These are phyloP conservation scores for Cyberlindnera xishuangbannaensis DNA, from an alignment of 805 yeast species.

Conservation along the genomic window DNA sequence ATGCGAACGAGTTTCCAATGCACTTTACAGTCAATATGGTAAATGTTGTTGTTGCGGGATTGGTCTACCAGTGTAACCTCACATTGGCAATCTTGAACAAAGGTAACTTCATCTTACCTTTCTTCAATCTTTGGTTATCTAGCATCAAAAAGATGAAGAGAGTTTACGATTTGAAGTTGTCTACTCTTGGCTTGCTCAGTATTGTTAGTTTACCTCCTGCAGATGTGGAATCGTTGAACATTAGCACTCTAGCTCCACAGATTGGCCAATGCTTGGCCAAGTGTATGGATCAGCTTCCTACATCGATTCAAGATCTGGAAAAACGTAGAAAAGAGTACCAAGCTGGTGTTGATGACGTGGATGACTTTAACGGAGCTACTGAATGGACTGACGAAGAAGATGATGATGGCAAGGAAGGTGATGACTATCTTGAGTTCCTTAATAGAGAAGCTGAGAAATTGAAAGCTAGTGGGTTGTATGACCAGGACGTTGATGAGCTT, in stretches of 20 bases:
- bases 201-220: constrained; percentile 29
- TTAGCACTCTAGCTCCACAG: constrained; percentile 37
- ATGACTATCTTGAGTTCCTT: constrained; percentile 45
- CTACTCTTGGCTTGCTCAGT: constrained; percentile 60
- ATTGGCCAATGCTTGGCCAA: constrained; percentile 46
- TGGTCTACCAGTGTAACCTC: constrained; percentile 52
- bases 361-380: constrained; percentile 25
- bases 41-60: constrained; percentile 58
- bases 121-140: constrained; percentile 62
- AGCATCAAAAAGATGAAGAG: constrained; percentile 49
- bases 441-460: constrained; percentile 37
- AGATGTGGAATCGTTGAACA: constrained; percentile 28
- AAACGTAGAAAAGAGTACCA: constrained; percentile 45
- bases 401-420: constrained; percentile 27
- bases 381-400: constrained; percentile 24
- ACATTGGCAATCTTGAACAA: constrained; percentile 48
- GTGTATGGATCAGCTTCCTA: constrained; percentile 59
- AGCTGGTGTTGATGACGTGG: constrained; percentile 24
- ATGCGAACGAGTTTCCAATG: constrained; percentile 20
- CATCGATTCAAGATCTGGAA: constrained; percentile 61
- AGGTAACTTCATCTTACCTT: constrained; percentile 37
- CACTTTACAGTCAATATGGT: constrained; percentile 42
- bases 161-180: constrained; percentile 77
- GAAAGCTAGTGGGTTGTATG: constrained; percentile 30
- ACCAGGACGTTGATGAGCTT: constrained; percentile 57